These are phyloP conservation scores for Globisporangium apiculatum DNA, from an alignment of 352 stramenopile species.

Conservation along the genomic window DNA sequence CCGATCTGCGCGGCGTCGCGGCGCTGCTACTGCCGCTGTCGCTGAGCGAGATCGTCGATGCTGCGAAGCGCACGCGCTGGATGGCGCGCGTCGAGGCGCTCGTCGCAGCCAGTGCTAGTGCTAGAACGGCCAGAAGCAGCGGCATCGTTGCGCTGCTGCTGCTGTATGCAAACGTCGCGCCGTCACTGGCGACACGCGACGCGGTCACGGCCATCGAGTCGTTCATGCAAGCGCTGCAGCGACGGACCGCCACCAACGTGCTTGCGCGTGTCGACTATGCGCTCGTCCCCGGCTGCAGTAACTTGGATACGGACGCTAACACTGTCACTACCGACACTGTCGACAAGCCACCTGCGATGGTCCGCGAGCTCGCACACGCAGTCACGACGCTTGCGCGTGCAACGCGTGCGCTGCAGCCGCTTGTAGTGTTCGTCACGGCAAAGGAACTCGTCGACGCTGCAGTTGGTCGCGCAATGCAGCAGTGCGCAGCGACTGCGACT, in stretches of 20 bases:
- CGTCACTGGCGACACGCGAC: slow-evolving; percentile 7
- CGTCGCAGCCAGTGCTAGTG: slow-evolving; percentile 2
- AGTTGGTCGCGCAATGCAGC: slow-evolving; percentile 25
- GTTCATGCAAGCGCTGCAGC: slow-evolving; percentile 22
- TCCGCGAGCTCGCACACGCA: slow-evolving; percentile 19
- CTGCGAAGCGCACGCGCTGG: slow-evolving; percentile 25
- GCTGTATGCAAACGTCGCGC: slow-evolving; percentile 29
- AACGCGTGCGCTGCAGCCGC: not conserved
- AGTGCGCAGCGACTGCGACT: slow-evolving; percentile 18
- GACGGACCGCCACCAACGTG: slow-evolving; percentile 13
- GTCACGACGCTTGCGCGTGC: slow-evolving; percentile 14
- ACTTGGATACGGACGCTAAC: not conserved
- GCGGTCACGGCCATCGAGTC: slow-evolving; percentile 20
- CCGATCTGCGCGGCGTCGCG: slow-evolving; percentile 31
- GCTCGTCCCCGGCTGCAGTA: not conserved
- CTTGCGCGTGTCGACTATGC: slow-evolving; percentile 19
- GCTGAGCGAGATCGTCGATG: slow-evolving; percentile 31
- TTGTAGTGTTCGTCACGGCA: slow-evolving; percentile 19
- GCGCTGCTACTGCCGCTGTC: slow-evolving; percentile 52
- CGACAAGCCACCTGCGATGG: not conserved
- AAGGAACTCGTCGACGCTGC: slow-evolving; percentile 37
- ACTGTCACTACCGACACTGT: too few species aligned
- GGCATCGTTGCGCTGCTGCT: slow-evolving; percentile 30
- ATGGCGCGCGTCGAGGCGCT: slow-evolving; percentile 33
- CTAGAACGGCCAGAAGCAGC: not conserved